These are phyloP conservation scores for Calocera cornea DNA, from an alignment of 768 basidiomycete genomes.

Conservation along the genomic window DNA sequence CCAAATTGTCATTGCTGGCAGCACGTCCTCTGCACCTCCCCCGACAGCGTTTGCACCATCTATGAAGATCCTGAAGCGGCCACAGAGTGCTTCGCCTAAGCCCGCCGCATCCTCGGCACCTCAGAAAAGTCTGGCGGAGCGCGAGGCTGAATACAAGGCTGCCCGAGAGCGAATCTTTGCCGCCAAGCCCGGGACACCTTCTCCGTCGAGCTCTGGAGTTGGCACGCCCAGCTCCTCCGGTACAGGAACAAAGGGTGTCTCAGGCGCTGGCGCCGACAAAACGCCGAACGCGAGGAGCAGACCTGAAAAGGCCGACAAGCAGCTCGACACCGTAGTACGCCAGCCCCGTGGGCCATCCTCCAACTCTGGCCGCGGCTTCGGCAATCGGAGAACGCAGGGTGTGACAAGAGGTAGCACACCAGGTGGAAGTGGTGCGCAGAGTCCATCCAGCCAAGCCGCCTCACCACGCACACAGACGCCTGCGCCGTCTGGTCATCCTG, in stretches of 20 bases:
- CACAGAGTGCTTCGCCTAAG: conserved; percentile 12
- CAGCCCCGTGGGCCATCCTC: not conserved
- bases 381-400: not conserved
- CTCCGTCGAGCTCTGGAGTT: not conserved
- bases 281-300: not conserved
- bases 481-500: not conserved
- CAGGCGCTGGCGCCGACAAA: not conserved
- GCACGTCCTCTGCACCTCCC: not conserved
- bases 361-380: not conserved
- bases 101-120: conserved; percentile 18
- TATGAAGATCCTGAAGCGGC: not conserved
- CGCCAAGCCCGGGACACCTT: not conserved
- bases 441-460: not conserved
- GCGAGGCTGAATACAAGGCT: conserved; percentile 59
- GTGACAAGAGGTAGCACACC: not conserved
- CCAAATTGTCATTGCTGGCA: not conserved
- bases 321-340: not conserved
- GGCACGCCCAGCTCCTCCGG: not conserved
- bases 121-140: conserved; percentile 39
- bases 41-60: not conserved
- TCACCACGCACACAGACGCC: not conserved
- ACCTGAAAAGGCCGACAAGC: not conserved
- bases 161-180: conserved; percentile 59
- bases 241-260: not conserved
- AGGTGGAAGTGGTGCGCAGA: not conserved